These are phyloP conservation scores for Yamadazyma kanchanaburiensis DNA, from an alignment of 1,139 yeast species.

Conservation along the genomic window DNA sequence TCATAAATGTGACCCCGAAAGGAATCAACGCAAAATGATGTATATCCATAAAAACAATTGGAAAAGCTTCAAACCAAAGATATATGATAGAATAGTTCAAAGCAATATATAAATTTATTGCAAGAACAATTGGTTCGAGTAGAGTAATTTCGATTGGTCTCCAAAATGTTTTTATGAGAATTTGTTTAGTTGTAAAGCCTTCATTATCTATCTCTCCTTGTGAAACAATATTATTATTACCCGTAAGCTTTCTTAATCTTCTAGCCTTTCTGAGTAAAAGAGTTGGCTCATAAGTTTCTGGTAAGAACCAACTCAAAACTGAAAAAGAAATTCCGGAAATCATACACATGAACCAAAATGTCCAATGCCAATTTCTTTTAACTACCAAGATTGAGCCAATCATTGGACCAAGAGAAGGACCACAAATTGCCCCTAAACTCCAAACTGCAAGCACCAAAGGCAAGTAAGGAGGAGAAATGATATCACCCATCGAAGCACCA, in stretches of 20 bases:
- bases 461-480: slow-evolving; percentile 19
- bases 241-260: slow-evolving; percentile 43
- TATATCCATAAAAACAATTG: slow-evolving; percentile 22
- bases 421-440: slow-evolving; percentile 27
- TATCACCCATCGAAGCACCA: slow-evolving; percentile 32
- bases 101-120: slow-evolving; percentile 29
- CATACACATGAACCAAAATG: slow-evolving; percentile 41
- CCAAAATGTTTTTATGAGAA: slow-evolving; percentile 22
- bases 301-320: slow-evolving; percentile 34
- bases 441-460: slow-evolving; percentile 26
- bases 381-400: slow-evolving; percentile 25
- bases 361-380: slow-evolving; percentile 38
- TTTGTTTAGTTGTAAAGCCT: slow-evolving; percentile 21
- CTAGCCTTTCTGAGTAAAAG: slow-evolving; percentile 45
- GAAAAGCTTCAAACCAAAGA: slow-evolving; percentile 34
- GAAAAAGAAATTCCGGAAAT: slow-evolving; percentile 29
- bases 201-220: slow-evolving; percentile 40
- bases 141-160: slow-evolving; percentile 28
- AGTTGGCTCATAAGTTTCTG: slow-evolving; percentile 49
- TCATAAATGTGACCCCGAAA: slow-evolving; percentile 20
- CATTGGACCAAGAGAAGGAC: slow-evolving; percentile 31
- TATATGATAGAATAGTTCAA: slow-evolving; percentile 28
- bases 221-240: slow-evolving; percentile 34
- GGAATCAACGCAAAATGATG: slow-evolving; percentile 26
- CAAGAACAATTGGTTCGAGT: slow-evolving; percentile 29